Percentiles rank a stretch among this genome's conserved stretches.
Evolutionary conservation across 2,329 filamentous ascomycete species (phyloP).

Genomic region (Zelopaecilomyces penicillatus): DNA sequence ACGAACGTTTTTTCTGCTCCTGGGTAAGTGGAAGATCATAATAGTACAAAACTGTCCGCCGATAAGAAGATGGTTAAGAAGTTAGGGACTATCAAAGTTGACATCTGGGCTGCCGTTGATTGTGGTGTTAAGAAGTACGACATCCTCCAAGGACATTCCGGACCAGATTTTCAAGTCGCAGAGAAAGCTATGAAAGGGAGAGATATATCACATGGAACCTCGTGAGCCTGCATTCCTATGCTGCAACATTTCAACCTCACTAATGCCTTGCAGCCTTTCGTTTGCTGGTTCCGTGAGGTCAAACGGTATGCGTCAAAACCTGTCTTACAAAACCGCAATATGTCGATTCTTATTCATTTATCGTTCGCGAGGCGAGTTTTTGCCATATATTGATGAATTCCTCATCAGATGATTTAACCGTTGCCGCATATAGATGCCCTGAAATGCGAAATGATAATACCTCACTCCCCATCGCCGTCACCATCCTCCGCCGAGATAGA

Average conservation of each 20-base stretch:
- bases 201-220: slow-evolving; percentile 15
- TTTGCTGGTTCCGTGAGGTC: too few relatives aligned
- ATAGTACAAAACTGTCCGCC: neutral
- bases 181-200: slow-evolving; percentile 21
- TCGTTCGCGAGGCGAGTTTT: slow-evolving; percentile 13
- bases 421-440: slow-evolving; percentile 11
- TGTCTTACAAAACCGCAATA: too few relatives aligned
- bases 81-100: slow-evolving; percentile 13
- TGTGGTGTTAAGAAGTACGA: neutral
- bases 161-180: neutral
- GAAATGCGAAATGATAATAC: slow-evolving; percentile 15
- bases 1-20: too few relatives aligned
- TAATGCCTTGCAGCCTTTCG: too few relatives aligned
- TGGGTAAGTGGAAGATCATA: slow-evolving; percentile 8
- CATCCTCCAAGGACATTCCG: neutral
- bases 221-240: slow-evolving; percentile 6
- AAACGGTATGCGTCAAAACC: too few relatives aligned
- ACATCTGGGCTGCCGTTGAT: rapidly evolving
- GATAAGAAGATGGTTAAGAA: slow-evolving; percentile 1
- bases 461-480: slow-evolving; percentile 8
- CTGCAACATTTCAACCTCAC: too few relatives aligned
- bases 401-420: neutral
- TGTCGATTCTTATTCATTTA: slow-evolving; percentile 14
- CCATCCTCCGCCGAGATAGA: slow-evolving; percentile 2
- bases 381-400: neutral